Evolutionary conservation across 2,329 filamentous ascomycete genomes (phyloP), one percentile per base, ranked within the genome.

Genomic region (Botrytis elliptica): DNA sequence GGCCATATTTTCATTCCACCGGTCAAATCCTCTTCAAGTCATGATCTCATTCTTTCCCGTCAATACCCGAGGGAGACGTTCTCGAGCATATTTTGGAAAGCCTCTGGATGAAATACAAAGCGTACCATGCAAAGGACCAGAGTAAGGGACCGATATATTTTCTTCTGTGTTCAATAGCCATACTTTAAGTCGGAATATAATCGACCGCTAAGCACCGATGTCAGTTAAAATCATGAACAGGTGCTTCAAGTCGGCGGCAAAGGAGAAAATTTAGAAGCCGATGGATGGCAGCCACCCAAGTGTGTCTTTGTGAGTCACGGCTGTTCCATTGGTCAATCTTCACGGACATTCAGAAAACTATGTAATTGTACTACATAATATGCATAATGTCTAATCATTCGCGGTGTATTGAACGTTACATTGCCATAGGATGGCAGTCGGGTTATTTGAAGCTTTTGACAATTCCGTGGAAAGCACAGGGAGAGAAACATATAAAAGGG

Each of bases 381-480:
- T 57, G 66, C 49, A 57, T 42, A 8, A 42, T 57, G 0, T 38
- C 36, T 42, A 57, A 68, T 29, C 65, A 42, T 14, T 8, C 12
- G 29, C 57, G 49, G 36, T n/a, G 65, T 25, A 57, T 22, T 22
- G 10, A 33, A 29, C 52, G 36, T 57, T 18, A 29, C 14, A 57
- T 55, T 42, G 65, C 38, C 65, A 42, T 42, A 33, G 9, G 5
- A 57, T 42, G 6, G 65, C 9, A 49, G 42, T 66, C 33, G 12
- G 33, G 22, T 12, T 38, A 49, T 68, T 42, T 57, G 65, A 68
- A 68, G 49, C 66, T 33, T 67, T 57, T 68, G 66, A 42, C 40
- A n/a, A 42, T 57, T 42, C 66, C 66, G 49, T 68, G 66, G 44
- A 22, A 18, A 33, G 25, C 9, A 25, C 3, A 36, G 16, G 33